Evolutionary conservation across 306 rosid genomes (phyloP).

Genomic region (Coriaria nepalensis): DNA sequence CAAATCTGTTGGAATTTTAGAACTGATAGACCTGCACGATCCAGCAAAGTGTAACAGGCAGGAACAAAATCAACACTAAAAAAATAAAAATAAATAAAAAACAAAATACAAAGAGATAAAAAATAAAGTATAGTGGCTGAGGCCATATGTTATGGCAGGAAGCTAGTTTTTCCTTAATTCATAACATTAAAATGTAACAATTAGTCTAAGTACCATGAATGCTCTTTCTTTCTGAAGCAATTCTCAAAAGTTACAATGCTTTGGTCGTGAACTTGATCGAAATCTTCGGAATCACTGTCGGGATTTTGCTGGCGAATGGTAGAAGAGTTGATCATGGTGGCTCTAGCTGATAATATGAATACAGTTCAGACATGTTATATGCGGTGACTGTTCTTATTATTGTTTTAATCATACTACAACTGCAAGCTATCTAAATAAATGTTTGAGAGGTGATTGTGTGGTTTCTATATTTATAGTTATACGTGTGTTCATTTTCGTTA

Average conservation of each 20-base stretch:
- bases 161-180: neutral
- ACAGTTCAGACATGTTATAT: neutral
- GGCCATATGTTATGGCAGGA: slow-evolving; percentile 5
- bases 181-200: too few species aligned
- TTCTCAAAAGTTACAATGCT: slow-evolving; percentile 41
- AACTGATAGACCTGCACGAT: slow-evolving; percentile 60
- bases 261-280: slow-evolving; percentile 35
- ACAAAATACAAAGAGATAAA: neutral
- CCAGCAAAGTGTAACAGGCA: too few species aligned
- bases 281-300: slow-evolving; percentile 19
- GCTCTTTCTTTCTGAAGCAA: slow-evolving; percentile 35
- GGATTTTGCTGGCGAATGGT: slow-evolving; percentile 25
- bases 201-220: slow-evolving; percentile 36
- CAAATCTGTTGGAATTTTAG: slow-evolving; percentile 73
- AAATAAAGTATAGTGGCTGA: neutral
- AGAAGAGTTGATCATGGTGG: slow-evolving; percentile 33
- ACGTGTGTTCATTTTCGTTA: slow-evolving; percentile 3
- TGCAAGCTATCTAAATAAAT: slow-evolving; percentile 29
- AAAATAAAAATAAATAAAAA: too few species aligned
- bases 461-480: slow-evolving; percentile 19
- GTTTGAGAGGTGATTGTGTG: slow-evolving; percentile 61
- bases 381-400: neutral
- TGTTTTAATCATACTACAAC: too few species aligned
- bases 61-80: too few species aligned
- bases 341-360: neutral